Evolutionary conservation across 192 early-diverging fungal genomes (phyloP).

Genomic region (Backusella liffmaniae): DNA sequence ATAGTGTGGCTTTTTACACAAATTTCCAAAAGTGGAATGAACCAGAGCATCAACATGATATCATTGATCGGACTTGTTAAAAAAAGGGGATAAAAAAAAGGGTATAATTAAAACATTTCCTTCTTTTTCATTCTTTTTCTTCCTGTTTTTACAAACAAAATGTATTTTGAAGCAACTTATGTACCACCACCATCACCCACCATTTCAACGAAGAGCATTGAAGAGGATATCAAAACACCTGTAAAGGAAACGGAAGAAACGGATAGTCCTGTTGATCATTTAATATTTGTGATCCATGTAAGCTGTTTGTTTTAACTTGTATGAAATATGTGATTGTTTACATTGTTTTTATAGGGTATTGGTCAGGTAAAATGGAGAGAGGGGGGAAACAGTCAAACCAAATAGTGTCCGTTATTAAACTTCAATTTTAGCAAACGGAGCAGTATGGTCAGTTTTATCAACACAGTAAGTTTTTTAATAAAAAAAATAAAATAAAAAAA

Average conservation of each 20-base stretch:
- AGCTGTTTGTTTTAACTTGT: neutral
- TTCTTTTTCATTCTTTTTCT: neutral
- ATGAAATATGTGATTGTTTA: neutral
- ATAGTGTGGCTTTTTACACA: neutral
- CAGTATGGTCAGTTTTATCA: conserved; percentile 44
- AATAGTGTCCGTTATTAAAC: neutral
- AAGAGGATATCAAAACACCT: neutral
- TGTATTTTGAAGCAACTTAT: conserved; percentile 37
- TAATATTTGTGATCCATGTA: conserved; percentile 43
- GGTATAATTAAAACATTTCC: neutral
- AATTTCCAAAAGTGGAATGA: neutral
- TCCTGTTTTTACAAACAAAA: neutral
- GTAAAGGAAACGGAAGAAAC: neutral
- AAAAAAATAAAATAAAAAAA: neutral
- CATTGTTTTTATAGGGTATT: conserved; percentile 25
- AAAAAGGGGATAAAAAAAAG: neutral
- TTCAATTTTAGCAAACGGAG: conserved; percentile 36
- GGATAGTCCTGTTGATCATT: conserved; percentile 31
- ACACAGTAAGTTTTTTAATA: conserved; percentile 27
- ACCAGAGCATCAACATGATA: neutral
- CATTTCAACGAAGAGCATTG: neutral
- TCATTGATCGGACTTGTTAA: neutral
- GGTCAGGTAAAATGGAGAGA: conserved; percentile 27
- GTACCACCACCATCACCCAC: conserved; percentile 29
- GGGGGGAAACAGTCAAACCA: neutral